Base-by-base conservation (phyloP, 106 monocot species). In the Acorus gramineus region DNA sequence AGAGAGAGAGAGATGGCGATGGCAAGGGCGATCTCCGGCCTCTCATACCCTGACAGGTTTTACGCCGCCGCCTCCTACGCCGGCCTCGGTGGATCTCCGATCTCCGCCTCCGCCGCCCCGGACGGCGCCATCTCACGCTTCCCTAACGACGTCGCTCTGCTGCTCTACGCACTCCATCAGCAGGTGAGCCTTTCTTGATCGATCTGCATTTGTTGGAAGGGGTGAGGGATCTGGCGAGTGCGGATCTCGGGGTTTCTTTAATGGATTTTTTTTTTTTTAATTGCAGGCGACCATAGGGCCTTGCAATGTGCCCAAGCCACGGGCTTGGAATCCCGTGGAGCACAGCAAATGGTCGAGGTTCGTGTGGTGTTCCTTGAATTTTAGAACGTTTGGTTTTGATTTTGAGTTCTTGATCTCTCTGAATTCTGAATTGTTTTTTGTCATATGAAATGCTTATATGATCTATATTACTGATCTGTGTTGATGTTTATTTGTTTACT, bases 271-370 rank as follows among this genome's bases (percentile, higher is more conserved):
- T 53, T 28, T 56, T 14, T 28, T 6, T 57, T 69, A 1, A 51
- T 13, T 73, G 69, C 82, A 96, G 95, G 95, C 95, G 12, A 96
- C 87, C 7, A 69, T 79, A 8, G 95, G 95, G 14, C 85, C 87
- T 55, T 96, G 90, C 69, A 79, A 51, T 62, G 82, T 65, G 47
- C 73, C 78, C 7, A 90, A 90, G 55, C 95, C 95, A 2, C 71
- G 90, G 53, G 71, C 80, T 12, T 90, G 87, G 87, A 96, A 85
- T 68, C 84, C 87, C 6, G 84, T 91, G 62, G 95, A 96, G 75
- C 82, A 82, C 44, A 77, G 82, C 74, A 91, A 90, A 73, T 96
- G 95, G 95, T 85, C 73, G 14, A 96, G 95, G 95, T 96, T 49
- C 28, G 28, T 28, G 28, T 61, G 65, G 68, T 76, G 47, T 47